Conservation (phyloP, 805 yeast species). For the Wickerhamomyces strasburgensis region DNA sequence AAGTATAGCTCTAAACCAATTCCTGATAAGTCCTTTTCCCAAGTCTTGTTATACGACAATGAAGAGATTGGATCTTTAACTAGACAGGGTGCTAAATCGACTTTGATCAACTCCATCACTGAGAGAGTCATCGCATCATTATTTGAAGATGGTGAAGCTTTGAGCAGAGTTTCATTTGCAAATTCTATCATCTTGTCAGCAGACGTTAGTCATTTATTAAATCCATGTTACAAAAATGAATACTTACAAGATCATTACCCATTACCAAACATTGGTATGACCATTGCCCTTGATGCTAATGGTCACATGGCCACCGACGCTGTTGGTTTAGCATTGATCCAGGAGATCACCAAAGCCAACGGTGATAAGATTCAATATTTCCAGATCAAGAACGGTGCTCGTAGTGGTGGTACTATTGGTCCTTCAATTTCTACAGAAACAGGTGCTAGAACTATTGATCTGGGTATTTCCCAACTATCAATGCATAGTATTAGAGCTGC, state of each 20-base stretch:
- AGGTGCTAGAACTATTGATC: constrained; percentile 72
- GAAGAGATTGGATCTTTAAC: constrained; percentile 83
- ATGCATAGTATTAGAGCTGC: constrained; percentile 88
- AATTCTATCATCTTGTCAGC: constrained; percentile 78
- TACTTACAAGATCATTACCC: constrained; percentile 80
- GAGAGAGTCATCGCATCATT: constrained; percentile 42
- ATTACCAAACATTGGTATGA: constrained; percentile 69
- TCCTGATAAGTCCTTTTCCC: constrained; percentile 38
- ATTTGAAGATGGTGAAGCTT: constrained; percentile 15
- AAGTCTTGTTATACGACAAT: constrained; percentile 67
- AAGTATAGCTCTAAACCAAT: constrained; percentile 36
- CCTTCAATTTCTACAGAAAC: constrained; percentile 60
- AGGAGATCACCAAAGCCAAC: constrained; percentile 61
- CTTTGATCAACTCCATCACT: constrained; percentile 60
- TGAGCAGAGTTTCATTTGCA: constrained; percentile 47
- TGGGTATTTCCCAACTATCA: constrained; percentile 78
- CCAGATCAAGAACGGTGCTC: constrained; percentile 80
- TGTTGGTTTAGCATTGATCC: constrained; percentile 63
- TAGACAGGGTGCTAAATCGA: constrained; percentile 81
- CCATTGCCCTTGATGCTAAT: constrained; percentile 70
- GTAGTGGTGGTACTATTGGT: constrained; percentile 89
- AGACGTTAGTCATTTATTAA: constrained; percentile 76
- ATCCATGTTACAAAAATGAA: constrained; percentile 68
- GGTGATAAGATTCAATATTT: constrained; percentile 70
- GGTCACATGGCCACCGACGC: constrained; percentile 83